Percentiles rank a stretch among this genome's conserved stretches.
phyloP scores from a whole-genome alignment of 352 stramenopile genomes.

The Globisporangium acanthophoron region DNA sequence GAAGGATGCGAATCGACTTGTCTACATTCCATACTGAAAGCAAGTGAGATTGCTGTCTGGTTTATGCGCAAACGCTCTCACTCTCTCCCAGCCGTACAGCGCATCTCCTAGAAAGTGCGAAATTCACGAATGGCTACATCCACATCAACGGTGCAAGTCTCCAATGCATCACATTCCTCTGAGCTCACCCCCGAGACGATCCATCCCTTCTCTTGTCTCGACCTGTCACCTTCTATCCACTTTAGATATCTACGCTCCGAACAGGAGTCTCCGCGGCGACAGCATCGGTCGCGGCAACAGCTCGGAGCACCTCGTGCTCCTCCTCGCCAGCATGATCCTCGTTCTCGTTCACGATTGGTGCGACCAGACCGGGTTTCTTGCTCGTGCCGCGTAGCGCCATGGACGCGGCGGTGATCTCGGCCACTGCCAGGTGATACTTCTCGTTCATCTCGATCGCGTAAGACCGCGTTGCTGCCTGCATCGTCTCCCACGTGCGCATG shows the following conservation, averaged over 20 bases:
- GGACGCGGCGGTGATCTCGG: constrained; percentile 13
- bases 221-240: background rate
- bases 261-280: background rate
- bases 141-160: too few species aligned
- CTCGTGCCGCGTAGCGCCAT: background rate
- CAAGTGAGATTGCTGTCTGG: too few species aligned
- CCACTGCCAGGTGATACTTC: constrained; percentile 1
- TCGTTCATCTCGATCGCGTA: constrained; percentile 8
- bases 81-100: background rate
- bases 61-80: background rate
- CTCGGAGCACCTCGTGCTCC: background rate
- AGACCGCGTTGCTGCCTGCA: background rate
- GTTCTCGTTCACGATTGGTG: background rate
- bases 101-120: background rate
- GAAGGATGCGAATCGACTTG: too few species aligned
- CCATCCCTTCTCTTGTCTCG: background rate
- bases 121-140: too few species aligned
- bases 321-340: background rate
- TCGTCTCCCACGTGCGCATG: constrained; percentile 4
- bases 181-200: background rate
- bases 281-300: background rate
- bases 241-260: background rate
- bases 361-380: background rate
- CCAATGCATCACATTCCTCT: too few species aligned
- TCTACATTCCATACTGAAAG: too few species aligned